phyloP scores from a whole-genome alignment of 2,329 filamentous ascomycete genomes.

The Ophiobolus disseminans region DNA sequence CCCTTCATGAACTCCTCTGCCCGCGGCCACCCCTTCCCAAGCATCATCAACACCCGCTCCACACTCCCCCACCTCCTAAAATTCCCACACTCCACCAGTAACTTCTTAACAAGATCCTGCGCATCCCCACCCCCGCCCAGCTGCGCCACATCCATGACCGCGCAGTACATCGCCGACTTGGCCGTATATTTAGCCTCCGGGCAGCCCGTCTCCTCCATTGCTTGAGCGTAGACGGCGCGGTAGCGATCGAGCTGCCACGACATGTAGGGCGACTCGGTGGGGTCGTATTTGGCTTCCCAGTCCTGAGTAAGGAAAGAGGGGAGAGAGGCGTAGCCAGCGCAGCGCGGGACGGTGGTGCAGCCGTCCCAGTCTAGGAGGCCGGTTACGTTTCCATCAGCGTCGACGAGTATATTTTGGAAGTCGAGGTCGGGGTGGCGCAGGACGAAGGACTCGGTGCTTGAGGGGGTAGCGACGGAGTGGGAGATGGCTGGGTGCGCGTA shows the following conservation, averaged over 20 bases:
- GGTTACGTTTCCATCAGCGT: constrained; percentile 21
- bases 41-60: no score
- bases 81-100: no score
- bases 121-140: no score
- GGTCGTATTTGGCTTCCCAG: constrained; percentile 7
- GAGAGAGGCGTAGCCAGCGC: constrained; percentile 16
- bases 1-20: no score
- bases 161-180: constrained; percentile 21
- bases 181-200: constrained; percentile 17
- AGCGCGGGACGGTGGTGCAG: constrained; percentile 18
- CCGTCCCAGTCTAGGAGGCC: constrained; percentile 34
- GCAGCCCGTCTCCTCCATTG: constrained; percentile 10
- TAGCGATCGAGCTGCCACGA: constrained; percentile 14
- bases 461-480: no score
- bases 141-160: no score
- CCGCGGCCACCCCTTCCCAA: no score
- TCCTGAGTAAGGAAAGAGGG: constrained; percentile 19
- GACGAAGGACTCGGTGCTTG: constrained; percentile 32
- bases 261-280: background rate
- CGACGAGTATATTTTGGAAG: constrained; percentile 32
- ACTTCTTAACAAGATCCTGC: no score
- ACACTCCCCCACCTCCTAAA: no score
- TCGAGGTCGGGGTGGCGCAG: constrained; percentile 32
- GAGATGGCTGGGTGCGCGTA: no score
- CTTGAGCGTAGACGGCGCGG: constrained; percentile 18